Evolutionary conservation across 1,139 yeast genomes (phyloP).

Genomic region (Ashbya aceris): DNA sequence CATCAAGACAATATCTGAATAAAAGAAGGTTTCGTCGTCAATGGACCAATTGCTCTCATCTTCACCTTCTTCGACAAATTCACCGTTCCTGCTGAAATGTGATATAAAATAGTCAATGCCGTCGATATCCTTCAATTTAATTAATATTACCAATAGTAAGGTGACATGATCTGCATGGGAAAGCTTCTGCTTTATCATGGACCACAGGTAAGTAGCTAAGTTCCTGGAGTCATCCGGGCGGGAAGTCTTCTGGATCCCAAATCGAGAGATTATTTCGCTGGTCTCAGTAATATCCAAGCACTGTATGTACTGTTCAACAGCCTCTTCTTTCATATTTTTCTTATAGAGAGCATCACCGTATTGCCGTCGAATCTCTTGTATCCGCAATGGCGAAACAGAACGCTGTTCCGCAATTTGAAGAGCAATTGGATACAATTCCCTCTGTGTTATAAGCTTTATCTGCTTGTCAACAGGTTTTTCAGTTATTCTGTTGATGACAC

Average conservation of each 20-base stretch:
- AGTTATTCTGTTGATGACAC: slow-evolving; percentile 56
- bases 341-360: slow-evolving; percentile 68
- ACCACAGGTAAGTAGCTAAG: slow-evolving; percentile 56
- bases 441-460: slow-evolving; percentile 57
- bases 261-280: slow-evolving; percentile 71
- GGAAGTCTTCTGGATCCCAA: slow-evolving; percentile 68
- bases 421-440: slow-evolving; percentile 69
- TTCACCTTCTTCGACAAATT: slow-evolving; percentile 32
- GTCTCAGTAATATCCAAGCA: slow-evolving; percentile 50
- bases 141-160: slow-evolving; percentile 67
- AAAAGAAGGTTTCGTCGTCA: slow-evolving; percentile 27
- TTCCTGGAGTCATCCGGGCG: slow-evolving; percentile 28
- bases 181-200: slow-evolving; percentile 41
- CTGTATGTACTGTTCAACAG: slow-evolving; percentile 58
- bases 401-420: slow-evolving; percentile 53
- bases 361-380: slow-evolving; percentile 46
- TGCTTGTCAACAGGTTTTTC: slow-evolving; percentile 62
- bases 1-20: slow-evolving; percentile 32
- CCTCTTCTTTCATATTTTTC: slow-evolving; percentile 55
- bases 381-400: slow-evolving; percentile 26
- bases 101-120: slow-evolving; percentile 54
- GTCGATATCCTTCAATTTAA: slow-evolving; percentile 59
- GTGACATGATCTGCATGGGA: slow-evolving; percentile 79
- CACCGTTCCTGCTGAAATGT: slow-evolving; percentile 33
- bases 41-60: slow-evolving; percentile 14